Base-by-base conservation (phyloP, 176 grass and related monocot genomes). In the Dactylis glomerata region DNA sequence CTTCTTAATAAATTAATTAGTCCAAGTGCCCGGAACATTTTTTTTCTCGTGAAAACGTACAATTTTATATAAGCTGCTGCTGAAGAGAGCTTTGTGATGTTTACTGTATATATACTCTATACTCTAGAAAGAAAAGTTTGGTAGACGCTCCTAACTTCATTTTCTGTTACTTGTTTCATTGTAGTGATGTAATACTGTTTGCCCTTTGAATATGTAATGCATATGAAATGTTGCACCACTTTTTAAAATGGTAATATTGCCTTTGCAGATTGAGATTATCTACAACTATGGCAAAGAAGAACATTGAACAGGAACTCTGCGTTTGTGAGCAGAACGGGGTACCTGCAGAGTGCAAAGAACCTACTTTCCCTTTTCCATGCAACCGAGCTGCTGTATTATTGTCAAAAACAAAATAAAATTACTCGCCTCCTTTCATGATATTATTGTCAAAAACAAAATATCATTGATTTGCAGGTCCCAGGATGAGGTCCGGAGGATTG, bases 211-310 rank as follows among this genome's bases (percentile, higher is more conserved):
- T n/a, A n/a, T n/a, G n/a, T n/a, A n/a, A n/a, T 75, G 23, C 17
- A n/a, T 30, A 54, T 52, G n/a, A 68, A 84, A 84, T 44, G 30
- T 15, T 31, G 10, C 59, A 57, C 23, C 72, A 41, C 55, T 30
- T 59, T 73, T 72, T 17, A 73, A n/a, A 10, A 16, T 73, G 28
- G 7, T 27, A 56, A n/a, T 47, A 13, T 49, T 58, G 4, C 3
- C 50, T 13, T 44, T 94, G 78, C 90, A 99, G 96, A 99, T 99
- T 32, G 96, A 99, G 86, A 92, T 99, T 42, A 44, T 96, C 52
- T 91, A 96, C 80, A 78, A 99, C 71, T 96, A 92, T 84, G 96
- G 96, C 72, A 99, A 92, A 80, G 96, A 99, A 82, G 91, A 99
- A 23, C 19, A 68, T 12, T 78, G 54, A 78, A 45, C 66, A 64